A percentile compares a stretch with the other conserved stretches of the same genome.
Conservation (phyloP, 371 early-diverging fungal genomes). For the Mucor indicus region DNA sequence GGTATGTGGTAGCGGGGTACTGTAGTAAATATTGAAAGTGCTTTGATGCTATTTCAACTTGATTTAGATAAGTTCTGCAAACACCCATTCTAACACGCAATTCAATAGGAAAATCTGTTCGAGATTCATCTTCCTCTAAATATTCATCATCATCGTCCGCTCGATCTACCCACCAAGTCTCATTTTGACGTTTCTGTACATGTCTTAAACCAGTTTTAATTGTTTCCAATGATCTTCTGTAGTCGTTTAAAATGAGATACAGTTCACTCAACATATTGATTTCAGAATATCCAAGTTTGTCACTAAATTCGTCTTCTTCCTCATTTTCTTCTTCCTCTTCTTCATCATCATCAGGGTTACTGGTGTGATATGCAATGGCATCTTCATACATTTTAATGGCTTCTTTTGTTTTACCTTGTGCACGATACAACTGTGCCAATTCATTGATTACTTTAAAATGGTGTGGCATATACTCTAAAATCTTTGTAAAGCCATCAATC, state of each 20-base stretch:
- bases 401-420: constrained; percentile 43
- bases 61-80: constrained; percentile 73
- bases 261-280: constrained; percentile 84
- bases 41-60: constrained; percentile 58
- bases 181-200: constrained; percentile 65
- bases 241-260: constrained; percentile 75
- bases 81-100: constrained; percentile 83
- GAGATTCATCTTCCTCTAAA: constrained; percentile 25
- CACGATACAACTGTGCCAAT: constrained; percentile 45
- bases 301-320: constrained; percentile 32
- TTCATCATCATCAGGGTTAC: constrained; percentile 15
- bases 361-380: constrained; percentile 39
- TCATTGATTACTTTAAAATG: constrained; percentile 60
- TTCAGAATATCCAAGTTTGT: constrained; percentile 70
- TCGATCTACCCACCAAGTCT: constrained; percentile 55
- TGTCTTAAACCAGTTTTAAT: constrained; percentile 72
- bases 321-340: constrained; percentile 27
- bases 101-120: constrained; percentile 70
- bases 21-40: constrained; percentile 69
- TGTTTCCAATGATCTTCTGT: constrained; percentile 62
- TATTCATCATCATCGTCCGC: constrained; percentile 58
- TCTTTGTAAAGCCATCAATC: constrained; percentile 45
- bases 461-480: constrained; percentile 49
- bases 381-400: constrained; percentile 57
- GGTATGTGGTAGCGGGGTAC: constrained; percentile 55